Evolutionary conservation across 2,329 filamentous ascomycete species (phyloP), one percentile per base, ranked within the genome.

Genomic region (Cryphonectria nitschkei): DNA sequence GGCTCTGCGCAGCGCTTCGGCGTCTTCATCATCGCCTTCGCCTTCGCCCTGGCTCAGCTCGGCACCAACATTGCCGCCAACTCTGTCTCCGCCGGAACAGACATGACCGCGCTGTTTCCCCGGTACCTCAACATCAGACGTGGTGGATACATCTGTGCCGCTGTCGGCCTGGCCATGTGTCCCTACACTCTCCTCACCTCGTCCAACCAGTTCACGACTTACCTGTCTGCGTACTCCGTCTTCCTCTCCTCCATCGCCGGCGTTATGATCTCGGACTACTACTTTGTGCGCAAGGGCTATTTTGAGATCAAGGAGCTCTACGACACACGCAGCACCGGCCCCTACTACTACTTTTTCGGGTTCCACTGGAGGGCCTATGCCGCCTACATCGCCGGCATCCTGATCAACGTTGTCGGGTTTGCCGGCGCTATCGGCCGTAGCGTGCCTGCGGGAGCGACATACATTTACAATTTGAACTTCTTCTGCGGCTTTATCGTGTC

Each of bases 231-330:
- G 0, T 97, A 97, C 83, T 94, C 92, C 3, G 94, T 98, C 70
- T 98, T 98, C 82, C 87, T 98, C n/a, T 95, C 92, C 71, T 94
- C 92, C 60, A 97, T 98, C 73, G 94, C 93, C 0, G 95, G 95
- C n/a, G 93, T 97, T 74, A 96, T 97, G 83, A 85, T 94, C 72
- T 88, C 86, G 75, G 95, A 98, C 80, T 98, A 98, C 84, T 98
- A 97, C 81, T 73, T 92, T 69, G 93, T 97, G 6, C 92, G 95
- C 70, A 90, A 87, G 71, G 95, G 95, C 6, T 97, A 94, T 79
- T 84, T 96, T 2, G 89, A 94, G 74, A 84, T 95, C 74, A 90
- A 89, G 76, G 90, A 93, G 69, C 87, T 98, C 0, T 98, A 97
- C 83, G 91, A 91, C 67, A 91, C 88, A 13, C 88, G 89, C 68